Evolutionary conservation across 1,139 yeast genomes (phyloP), one percentile per base, ranked within the genome.

Genomic region (Pichia sp.): DNA sequence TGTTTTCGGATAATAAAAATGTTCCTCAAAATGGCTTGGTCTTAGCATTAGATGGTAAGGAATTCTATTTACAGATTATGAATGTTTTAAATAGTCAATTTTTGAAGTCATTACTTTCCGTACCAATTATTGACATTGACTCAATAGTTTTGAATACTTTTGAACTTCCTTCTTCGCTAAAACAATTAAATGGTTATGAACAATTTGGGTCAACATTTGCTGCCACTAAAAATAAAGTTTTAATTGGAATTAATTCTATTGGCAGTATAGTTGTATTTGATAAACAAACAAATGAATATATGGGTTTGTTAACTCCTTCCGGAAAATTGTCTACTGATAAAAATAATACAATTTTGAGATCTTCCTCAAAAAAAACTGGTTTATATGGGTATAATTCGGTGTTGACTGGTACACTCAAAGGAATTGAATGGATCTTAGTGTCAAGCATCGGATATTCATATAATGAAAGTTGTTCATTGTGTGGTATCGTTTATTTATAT

Each of bases 11-110:
- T 53, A 60, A 59, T 18, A 22, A 18, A 8, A 57, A 52, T 10
- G 55, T 54, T 0, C 58, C 63, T 5, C 81, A 80, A 53, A 60
- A 65, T 13, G 85, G 85, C 0, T 61, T 62, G 9, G 72, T 77
- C 0, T 60, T 62, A 16, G 61, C 72, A 0, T 49, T 80, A 13
- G 68, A 71, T 38, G 79, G 79, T 2, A 47, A 56, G 16, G 51
- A 45, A 10, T 47, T 70, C 13, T 52, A 60, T 5, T 29, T 42
- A 7, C 46, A 18, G 3, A 30, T 56, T 1, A 13, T 50, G 1
- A 39, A 36, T 9, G 5, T 29, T 25, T 7, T 36, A 11, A 13
- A 28, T 22, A 14, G 5, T 18, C 1, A 13, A n/a, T 8, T 30
- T n/a, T 10, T 9, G 25, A n/a, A 9, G 10, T 7, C 25, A 1